Base-by-base conservation (phyloP, 768 basidiomycete genomes). In the Boletellus ananas region DNA sequence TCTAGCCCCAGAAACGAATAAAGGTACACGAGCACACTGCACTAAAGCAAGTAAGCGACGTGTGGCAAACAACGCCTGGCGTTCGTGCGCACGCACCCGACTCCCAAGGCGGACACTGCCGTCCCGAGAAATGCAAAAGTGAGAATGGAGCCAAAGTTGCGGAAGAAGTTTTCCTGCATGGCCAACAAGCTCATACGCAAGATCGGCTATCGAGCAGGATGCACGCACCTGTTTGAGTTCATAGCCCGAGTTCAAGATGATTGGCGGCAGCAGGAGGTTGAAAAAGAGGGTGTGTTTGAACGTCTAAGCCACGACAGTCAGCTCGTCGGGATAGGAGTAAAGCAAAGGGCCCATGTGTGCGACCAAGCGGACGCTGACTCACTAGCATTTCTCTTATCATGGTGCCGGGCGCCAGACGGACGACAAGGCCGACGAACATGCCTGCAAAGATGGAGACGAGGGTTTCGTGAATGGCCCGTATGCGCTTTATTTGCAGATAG, bases 331-430 rank as follows among this genome's bases (percentile, higher is more conserved):
- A 13, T 39, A 27, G 39, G 21, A 33, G 16, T 25, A 25, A 25
- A 25, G 23, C 23, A 25, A 25, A 3, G 7, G 23, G 23, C 23
- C 5, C 23, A 25, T 25, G 23, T 5, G 23, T 25, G 23, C 23
- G 23, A 4, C 23, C 23, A 25, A 5, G 12, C 6, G 17, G 34
- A 21, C 12, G 8, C n/a, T 21, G 11, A 76, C 93, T 78, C 72
- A 94, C 94, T 74, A 99, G 75, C 95, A 99, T 99, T 63, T 94
- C 92, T 60, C 93, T 78, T 53, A 99, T 97, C 79, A 95, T 84
- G 50, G 87, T 90, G 9, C 94, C 95, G 0, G 94, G 94, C 2
- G 90, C 84, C 37, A 98, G 74, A 56, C 96, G 77, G 35, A 98
- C 85, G 44, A 96, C 79, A 55, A 96, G 72, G 1, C 96, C 96